A percentile compares a stretch with the other conserved stretches of the same genome.
Evolutionary conservation across 2,329 filamentous ascomycete genomes (phyloP).

Genomic region (Lojkania enalia): DNA sequence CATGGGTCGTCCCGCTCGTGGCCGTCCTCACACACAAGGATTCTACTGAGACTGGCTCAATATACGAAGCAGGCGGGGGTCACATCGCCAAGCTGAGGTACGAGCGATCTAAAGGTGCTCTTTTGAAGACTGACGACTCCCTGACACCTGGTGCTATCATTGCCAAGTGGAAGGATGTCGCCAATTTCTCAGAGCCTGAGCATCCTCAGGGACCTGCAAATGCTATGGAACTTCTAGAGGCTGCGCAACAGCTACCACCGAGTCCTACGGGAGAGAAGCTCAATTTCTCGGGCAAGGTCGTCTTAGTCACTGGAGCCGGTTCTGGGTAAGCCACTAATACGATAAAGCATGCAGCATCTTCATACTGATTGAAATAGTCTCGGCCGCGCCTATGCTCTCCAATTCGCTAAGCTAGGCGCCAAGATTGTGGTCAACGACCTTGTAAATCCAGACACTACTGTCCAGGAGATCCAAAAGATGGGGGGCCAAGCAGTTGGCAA

Average conservation of each 20-base stretch:
- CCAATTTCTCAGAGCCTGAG: conserved; percentile 81
- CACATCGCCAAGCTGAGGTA: conserved; percentile 92
- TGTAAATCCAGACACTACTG: conserved; percentile 86
- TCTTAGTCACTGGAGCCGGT: conserved; percentile 43
- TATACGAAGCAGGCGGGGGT: conserved; percentile 92
- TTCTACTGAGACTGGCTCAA: conserved; percentile 84
- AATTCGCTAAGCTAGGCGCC: conserved; percentile 82
- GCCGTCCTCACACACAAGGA: conserved; percentile 84
- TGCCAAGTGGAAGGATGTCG: conserved; percentile 85
- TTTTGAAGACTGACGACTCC: conserved; percentile 84
- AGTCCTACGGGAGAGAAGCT: conserved; percentile 38
- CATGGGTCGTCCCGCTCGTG: conserved; percentile 93
- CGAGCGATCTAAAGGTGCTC: conserved; percentile 87
- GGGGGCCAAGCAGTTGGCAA: conserved; percentile 91
- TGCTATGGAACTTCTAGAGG: conserved; percentile 71
- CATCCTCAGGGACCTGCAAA: conserved; percentile 85
- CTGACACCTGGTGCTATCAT: conserved; percentile 88
- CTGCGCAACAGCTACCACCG: conserved; percentile 32
- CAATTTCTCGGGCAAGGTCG: conserved; percentile 45
- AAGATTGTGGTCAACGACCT: conserved; percentile 94
- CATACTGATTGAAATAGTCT: conserved; percentile 59
- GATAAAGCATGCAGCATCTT: not conserved
- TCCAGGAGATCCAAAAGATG: conserved; percentile 86
- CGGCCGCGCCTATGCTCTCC: conserved; percentile 85
- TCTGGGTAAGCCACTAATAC: conserved; percentile 40